Conservation (phyloP, 768 basidiomycete species). For the Podaxis carcinomalis region DNA sequence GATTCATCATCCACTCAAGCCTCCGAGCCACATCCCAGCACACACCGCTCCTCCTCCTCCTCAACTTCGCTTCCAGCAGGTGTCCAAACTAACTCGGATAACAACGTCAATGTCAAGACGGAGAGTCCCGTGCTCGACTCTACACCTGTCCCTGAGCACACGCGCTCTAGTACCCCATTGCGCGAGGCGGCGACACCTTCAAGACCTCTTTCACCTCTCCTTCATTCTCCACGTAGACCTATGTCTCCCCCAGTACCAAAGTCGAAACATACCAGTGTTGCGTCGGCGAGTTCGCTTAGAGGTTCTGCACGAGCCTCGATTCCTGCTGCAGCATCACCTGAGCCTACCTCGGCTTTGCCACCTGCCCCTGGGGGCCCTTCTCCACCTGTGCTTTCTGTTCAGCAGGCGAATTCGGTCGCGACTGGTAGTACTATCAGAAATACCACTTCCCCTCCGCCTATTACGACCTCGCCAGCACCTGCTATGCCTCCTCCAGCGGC, state of each 20-base stretch:
- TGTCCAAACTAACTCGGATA: background rate
- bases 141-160: background rate
- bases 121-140: background rate
- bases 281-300: conserved; percentile 12
- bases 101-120: background rate
- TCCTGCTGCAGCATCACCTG: background rate
- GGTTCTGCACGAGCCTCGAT: background rate
- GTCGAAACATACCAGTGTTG: conserved; percentile 41
- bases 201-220: background rate
- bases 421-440: conserved; percentile 5
- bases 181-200: background rate
- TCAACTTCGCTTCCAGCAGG: background rate
- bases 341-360: background rate
- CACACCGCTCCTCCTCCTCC: background rate
- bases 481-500: conserved; percentile 5
- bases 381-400: background rate
- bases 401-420: background rate
- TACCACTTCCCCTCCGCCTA: conserved; percentile 9
- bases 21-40: background rate
- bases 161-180: background rate
- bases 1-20: background rate
- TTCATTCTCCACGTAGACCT: background rate
- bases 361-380: background rate
- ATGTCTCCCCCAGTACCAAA: conserved; percentile 20
- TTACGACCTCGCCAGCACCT: conserved; percentile 16